Conservation (phyloP, 108 stramenopile genomes). For the Cyclostephanos tholiformis region DNA sequence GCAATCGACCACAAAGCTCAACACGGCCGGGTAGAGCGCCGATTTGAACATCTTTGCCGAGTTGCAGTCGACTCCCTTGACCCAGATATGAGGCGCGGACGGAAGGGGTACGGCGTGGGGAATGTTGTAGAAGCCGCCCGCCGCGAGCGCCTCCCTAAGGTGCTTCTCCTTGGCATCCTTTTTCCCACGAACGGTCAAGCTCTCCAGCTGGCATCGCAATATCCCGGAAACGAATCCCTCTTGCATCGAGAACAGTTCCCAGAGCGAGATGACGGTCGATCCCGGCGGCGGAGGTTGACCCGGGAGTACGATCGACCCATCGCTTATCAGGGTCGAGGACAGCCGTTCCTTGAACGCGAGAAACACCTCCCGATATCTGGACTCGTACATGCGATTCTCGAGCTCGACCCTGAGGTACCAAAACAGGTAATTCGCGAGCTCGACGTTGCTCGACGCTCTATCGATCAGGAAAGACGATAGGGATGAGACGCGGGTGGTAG, state of each 20-base stretch:
- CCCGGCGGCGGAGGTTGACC: constrained; percentile 6
- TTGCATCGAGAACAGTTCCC: constrained; percentile 81
- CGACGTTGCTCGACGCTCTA: constrained; percentile 85
- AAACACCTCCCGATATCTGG: constrained; percentile 82
- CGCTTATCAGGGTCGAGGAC: constrained; percentile 25
- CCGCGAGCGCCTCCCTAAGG: constrained; percentile 67
- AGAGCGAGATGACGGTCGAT: constrained; percentile 47
- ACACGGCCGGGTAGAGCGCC: constrained; percentile 94
- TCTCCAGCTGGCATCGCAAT: constrained; percentile 76
- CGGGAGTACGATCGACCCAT: constrained; percentile 32
- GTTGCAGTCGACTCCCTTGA: constrained; percentile 66
- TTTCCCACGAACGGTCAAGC: constrained; percentile 71
- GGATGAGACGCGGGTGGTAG: constrained; percentile 52
- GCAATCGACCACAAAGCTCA: constrained; percentile 82
- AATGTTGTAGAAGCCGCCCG: constrained; percentile 61
- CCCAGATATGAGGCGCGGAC: constrained; percentile 86
- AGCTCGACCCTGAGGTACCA: constrained; percentile 93
- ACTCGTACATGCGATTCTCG: constrained; percentile 84
- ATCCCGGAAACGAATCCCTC: constrained; percentile 82
- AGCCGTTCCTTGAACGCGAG: constrained; percentile 65
- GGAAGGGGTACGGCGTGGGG: constrained; percentile 88
- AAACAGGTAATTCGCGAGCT: constrained; percentile 93
- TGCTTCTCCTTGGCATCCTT: constrained; percentile 90
- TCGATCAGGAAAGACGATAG: constrained; percentile 91
- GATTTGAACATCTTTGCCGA: constrained; percentile 90